Evolutionary conservation across 768 basidiomycete species (phyloP).

Genomic region (Kwoniella shandongensis): DNA sequence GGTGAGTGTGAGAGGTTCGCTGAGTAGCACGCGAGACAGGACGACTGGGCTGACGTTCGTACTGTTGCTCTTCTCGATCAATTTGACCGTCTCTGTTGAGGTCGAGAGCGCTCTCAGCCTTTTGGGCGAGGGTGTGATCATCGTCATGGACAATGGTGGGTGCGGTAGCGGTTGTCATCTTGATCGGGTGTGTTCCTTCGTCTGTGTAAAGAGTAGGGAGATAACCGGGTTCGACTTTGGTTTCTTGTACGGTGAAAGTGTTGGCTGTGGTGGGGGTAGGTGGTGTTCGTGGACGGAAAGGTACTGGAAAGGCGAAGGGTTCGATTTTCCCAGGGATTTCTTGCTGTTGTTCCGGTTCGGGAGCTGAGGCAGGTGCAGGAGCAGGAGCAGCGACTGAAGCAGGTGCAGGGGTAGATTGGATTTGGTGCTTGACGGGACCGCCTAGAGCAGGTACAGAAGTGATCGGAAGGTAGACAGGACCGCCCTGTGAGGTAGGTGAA

Average conservation of each 20-base stretch:
- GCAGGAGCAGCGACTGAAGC: background rate
- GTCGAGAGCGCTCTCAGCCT: conserved; percentile 7
- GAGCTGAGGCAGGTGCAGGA: background rate
- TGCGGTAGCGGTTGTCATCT: conserved; percentile 9
- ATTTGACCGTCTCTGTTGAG: conserved; percentile 7
- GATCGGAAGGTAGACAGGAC: conserved; percentile 10
- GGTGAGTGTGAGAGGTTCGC: background rate
- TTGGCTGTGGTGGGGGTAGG: conserved; percentile 8
- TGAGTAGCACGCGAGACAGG: conserved; percentile 15
- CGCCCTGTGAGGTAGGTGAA: conserved; percentile 22
- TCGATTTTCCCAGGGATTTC: no score
- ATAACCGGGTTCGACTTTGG: conserved; percentile 11
- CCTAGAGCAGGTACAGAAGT: conserved; percentile 9
- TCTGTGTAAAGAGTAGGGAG: conserved; percentile 21
- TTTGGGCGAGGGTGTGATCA: conserved; percentile 10
- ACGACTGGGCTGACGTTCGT: conserved; percentile 1
- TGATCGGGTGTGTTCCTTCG: conserved; percentile 19
- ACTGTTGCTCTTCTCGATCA: no score
- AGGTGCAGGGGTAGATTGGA: no score
- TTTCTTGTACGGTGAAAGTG: background rate
- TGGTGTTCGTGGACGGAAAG: background rate
- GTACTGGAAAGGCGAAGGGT: no score
- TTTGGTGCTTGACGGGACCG: conserved; percentile 4
- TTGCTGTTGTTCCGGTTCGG: background rate
- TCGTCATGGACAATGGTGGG: conserved; percentile 8